phyloP scores from a whole-genome alignment of 1,284 basidiomycete genomes.

The Porphyrellus sp. region DNA sequence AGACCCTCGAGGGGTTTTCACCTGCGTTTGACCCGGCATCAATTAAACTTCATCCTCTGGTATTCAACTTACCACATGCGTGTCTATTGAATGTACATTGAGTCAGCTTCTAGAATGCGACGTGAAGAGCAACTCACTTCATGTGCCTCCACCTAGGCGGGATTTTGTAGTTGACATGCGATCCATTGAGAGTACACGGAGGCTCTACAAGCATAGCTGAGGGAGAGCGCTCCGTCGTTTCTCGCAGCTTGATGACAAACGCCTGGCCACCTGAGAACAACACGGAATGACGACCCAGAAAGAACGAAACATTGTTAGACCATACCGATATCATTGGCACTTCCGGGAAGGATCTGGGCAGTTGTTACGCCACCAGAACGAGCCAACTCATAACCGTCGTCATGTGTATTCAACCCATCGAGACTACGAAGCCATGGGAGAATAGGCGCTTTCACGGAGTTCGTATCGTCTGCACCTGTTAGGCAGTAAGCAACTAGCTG shows the following conservation, averaged over 20 bases:
- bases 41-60: neutral
- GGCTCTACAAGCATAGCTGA: slow-evolving; percentile 67
- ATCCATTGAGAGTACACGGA: slow-evolving; percentile 44
- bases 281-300: neutral
- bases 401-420: slow-evolving; percentile 53
- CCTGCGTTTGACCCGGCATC: slow-evolving; percentile 12
- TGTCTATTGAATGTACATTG: slow-evolving; percentile 40
- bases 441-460: slow-evolving; percentile 56
- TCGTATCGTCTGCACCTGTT: slow-evolving; percentile 50
- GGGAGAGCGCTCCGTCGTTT: slow-evolving; percentile 53
- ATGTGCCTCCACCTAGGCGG: slow-evolving; percentile 56
- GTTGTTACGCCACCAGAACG: slow-evolving; percentile 55
- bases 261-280: slow-evolving; percentile 57
- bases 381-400: slow-evolving; percentile 46
- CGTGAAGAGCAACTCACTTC: slow-evolving; percentile 41
- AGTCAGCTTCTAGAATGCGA: neutral
- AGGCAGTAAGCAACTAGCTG: neutral
- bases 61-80: slow-evolving; percentile 51
- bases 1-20: slow-evolving; percentile 28
- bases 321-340: slow-evolving; percentile 59
- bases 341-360: slow-evolving; percentile 49
- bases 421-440: slow-evolving; percentile 54
- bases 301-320: neutral
- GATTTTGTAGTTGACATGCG: slow-evolving; percentile 25
- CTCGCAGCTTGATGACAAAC: slow-evolving; percentile 65